Conservation (phyloP, 2,329 filamentous ascomycete genomes). For the Botrytis aclada region DNA sequence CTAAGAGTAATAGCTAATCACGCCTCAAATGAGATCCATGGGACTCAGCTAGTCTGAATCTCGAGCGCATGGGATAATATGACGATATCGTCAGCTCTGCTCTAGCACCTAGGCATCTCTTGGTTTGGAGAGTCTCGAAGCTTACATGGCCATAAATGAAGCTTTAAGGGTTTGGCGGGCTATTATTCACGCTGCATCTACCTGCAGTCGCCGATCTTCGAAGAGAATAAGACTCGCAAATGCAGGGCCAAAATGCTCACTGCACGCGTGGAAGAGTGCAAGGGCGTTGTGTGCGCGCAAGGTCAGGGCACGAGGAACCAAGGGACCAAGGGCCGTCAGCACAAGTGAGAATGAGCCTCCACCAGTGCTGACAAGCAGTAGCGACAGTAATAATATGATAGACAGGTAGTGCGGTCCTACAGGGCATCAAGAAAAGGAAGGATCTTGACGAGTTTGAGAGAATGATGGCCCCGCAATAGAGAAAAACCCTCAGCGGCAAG, state of each 20-base stretch:
- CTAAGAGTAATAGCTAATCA: neutral
- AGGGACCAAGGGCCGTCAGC: neutral
- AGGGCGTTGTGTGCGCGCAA: neutral
- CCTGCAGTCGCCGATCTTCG: neutral
- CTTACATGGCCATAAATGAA: neutral
- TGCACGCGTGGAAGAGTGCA: neutral
- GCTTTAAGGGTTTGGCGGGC: neutral
- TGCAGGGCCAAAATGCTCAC: neutral
- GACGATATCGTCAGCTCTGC: neutral
- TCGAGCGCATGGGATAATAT: neutral
- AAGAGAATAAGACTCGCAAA: neutral
- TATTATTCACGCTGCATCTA: neutral
- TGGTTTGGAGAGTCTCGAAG: neutral
- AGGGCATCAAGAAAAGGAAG: neutral
- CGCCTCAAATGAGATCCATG: neutral
- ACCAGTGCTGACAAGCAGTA: neutral
- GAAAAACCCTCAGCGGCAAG: neutral
- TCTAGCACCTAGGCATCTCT: neutral
- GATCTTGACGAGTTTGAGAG: constrained; percentile 2
- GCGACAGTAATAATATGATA: neutral
- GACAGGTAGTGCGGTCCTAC: neutral
- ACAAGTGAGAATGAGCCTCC: neutral
- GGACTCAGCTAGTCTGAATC: neutral
- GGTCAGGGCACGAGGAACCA: neutral
- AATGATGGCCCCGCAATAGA: constrained; percentile 1